A percentile compares a stretch with the other conserved stretches of the same genome.
Conservation (phyloP, 2,329 filamentous ascomycete species). For the Xylaria sp. region DNA sequence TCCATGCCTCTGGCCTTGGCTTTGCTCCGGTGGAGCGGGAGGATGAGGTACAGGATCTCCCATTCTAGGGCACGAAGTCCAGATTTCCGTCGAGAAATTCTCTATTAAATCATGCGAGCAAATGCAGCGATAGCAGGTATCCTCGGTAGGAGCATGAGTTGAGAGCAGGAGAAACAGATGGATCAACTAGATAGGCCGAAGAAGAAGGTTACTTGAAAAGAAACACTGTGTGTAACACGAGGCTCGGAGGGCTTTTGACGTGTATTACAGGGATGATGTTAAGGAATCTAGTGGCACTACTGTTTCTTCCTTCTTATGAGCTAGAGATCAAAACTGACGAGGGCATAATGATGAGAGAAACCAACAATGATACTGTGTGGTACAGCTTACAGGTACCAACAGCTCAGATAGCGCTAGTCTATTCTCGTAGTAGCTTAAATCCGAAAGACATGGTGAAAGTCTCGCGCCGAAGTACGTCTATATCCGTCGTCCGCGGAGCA, state of each 20-base stretch:
- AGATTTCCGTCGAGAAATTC: not conserved
- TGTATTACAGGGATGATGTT: too few species aligned
- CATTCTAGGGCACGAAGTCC: not conserved
- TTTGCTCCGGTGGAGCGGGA: not conserved
- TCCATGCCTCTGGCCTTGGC: not conserved
- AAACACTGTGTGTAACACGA: not conserved
- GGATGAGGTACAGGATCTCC: not conserved
- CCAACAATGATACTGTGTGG: too few species aligned
- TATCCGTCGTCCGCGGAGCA: conserved; percentile 21
- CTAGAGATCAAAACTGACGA: not conserved
- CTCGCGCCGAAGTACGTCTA: not conserved
- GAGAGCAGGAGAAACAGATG: not conserved
- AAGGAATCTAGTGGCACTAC: not conserved
- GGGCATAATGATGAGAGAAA: not conserved
- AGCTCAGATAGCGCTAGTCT: not conserved
- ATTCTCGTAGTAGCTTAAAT: not conserved
- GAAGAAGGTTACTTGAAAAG: not conserved
- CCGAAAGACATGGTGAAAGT: not conserved
- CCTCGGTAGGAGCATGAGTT: not conserved
- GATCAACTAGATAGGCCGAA: not conserved
- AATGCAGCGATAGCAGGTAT: not conserved
- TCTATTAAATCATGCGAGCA: too few species aligned
- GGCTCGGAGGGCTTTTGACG: not conserved
- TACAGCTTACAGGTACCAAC: not conserved
- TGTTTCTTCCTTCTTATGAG: not conserved